A percentile compares a stretch with the other conserved stretches of the same genome.
phyloP scores from a whole-genome alignment of 1,284 basidiomycete species.

The Ceratobasidium sp. region DNA sequence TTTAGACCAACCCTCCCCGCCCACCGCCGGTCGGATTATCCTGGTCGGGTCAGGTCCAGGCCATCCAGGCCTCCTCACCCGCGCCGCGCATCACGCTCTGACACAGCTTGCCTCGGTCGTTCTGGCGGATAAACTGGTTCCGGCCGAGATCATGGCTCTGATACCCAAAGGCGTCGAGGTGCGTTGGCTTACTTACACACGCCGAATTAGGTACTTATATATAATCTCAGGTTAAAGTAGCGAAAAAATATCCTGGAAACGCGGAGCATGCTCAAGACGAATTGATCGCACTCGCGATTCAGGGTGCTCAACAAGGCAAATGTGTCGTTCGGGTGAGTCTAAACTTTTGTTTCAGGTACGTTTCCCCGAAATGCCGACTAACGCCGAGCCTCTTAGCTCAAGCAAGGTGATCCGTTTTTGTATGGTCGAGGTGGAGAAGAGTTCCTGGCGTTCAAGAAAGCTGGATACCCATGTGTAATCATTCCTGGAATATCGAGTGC shows the following conservation, averaged over 20 bases:
- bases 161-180: conserved; percentile 81
- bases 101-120: conserved; percentile 87
- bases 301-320: conserved; percentile 82
- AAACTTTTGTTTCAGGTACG: neutral
- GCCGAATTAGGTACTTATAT: neutral
- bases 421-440: conserved; percentile 97
- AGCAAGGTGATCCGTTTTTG: conserved; percentile 97
- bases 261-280: conserved; percentile 95
- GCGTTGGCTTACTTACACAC: conserved; percentile 57
- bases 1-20: conserved; percentile 35
- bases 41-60: conserved; percentile 96
- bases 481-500: conserved; percentile 92
- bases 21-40: conserved; percentile 76
- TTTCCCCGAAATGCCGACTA: neutral
- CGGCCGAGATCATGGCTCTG: conserved; percentile 87
- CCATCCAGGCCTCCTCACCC: conserved; percentile 91
- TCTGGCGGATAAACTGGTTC: conserved; percentile 97
- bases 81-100: conserved; percentile 86
- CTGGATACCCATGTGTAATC: conserved; percentile 85
- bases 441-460: conserved; percentile 88
- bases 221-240: conserved; percentile 68
- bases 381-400: conserved; percentile 68
- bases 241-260: conserved; percentile 97
- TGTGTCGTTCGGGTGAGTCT: conserved; percentile 84
- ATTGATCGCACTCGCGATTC: conserved; percentile 91